phyloP scores from a whole-genome alignment of 106 monocot species.

The Acorus calamus region DNA sequence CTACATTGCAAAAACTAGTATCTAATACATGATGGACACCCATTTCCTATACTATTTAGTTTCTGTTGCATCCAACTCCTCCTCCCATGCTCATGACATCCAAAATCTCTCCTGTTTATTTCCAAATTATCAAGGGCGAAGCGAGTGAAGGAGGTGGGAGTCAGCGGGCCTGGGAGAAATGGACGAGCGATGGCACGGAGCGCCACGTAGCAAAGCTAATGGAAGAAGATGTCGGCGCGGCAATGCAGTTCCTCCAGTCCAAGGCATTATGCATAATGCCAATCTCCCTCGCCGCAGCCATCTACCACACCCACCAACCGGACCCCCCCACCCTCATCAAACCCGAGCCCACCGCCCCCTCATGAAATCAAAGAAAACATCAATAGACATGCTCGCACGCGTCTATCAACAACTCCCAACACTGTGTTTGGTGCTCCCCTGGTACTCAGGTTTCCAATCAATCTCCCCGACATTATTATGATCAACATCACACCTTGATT shows the following conservation, averaged over 20 bases:
- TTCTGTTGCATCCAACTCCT: too few species aligned
- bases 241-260: constrained; percentile 65
- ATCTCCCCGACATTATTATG: too few species aligned
- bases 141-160: constrained; percentile 28
- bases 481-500: too few species aligned
- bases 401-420: constrained; percentile 1
- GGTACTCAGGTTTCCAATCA: too few species aligned
- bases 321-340: constrained; percentile 29
- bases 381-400: background rate
- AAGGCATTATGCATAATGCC: constrained; percentile 67
- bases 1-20: too few species aligned
- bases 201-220: constrained; percentile 57
- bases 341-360: constrained; percentile 49
- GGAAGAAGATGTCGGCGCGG: constrained; percentile 58
- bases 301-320: constrained; percentile 33
- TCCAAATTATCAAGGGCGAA: constrained; percentile 26
- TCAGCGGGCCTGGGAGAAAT: constrained; percentile 48
- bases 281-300: constrained; percentile 38
- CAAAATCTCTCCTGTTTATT: background rate
- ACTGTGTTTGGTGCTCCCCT: too few species aligned
- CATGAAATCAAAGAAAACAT: constrained; percentile 2
- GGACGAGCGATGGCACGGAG: constrained; percentile 56
- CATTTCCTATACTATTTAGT: too few species aligned
- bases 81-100: too few species aligned
- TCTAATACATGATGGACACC: too few species aligned